Evolutionary conservation across 345 rosid genomes (phyloP).

Genomic region (Theobroma cacao): DNA sequence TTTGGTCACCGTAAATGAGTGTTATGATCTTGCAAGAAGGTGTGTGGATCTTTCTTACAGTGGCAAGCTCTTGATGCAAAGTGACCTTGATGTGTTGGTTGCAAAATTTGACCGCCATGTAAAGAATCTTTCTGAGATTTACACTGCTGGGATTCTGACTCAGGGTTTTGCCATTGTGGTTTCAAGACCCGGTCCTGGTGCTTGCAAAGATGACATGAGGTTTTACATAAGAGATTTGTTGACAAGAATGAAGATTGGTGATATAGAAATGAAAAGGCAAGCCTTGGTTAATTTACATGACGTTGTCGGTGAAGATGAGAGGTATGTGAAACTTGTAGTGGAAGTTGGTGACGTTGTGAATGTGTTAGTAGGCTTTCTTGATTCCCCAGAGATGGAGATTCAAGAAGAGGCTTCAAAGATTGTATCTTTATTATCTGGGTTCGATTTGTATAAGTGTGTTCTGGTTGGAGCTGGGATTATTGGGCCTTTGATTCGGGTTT

Average conservation of each 20-base stretch:
- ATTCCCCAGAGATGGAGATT: constrained; percentile 44
- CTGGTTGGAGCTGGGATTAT: constrained; percentile 66
- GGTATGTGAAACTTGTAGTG: constrained; percentile 48
- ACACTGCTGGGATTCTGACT: constrained; percentile 55
- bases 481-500: constrained; percentile 64
- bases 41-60: constrained; percentile 72
- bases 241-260: constrained; percentile 94
- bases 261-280: constrained; percentile 73
- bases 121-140: constrained; percentile 56
- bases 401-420: constrained; percentile 67
- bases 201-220: constrained; percentile 81
- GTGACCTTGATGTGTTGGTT: constrained; percentile 71
- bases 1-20: constrained; percentile 39
- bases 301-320: constrained; percentile 59
- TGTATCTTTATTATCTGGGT: constrained; percentile 53
- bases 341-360: constrained; percentile 55
- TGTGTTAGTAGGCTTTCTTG: constrained; percentile 57
- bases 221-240: constrained; percentile 75
- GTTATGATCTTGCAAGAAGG: constrained; percentile 61
- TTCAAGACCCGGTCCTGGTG: constrained; percentile 56
- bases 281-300: constrained; percentile 62
- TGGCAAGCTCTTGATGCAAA: constrained; percentile 98
- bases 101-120: constrained; percentile 52
- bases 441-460: constrained; percentile 43
- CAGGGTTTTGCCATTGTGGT: constrained; percentile 80